Evolutionary conservation across 2,329 filamentous ascomycete genomes (phyloP), one percentile per base, ranked within the genome.

Genomic region (Verticillium albo-atrum): DNA sequence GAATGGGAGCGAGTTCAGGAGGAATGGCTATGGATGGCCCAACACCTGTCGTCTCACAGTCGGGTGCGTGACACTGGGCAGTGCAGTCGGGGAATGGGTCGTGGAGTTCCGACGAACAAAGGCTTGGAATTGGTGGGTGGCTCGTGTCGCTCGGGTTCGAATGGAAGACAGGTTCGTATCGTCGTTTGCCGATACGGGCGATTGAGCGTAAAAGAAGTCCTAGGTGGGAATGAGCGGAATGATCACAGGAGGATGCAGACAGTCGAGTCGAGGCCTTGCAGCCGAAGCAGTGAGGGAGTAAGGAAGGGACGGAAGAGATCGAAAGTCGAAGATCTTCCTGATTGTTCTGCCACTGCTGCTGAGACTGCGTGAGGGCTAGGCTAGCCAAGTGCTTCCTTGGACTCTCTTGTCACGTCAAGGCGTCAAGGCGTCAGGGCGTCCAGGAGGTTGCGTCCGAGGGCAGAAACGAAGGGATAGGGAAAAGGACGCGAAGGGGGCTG

Each of bases 11-110:
- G 37, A 10, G 23, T n/a, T 7, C 5, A 23, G 37, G 37, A 47
- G 20, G 54, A 25, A 12, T 47, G 42, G 26, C 25, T n/a, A 28
- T 15, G 25, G 50, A 59, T 23, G 60, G 42, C 60, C 54, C 57
- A 59, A 57, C 52, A 32, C 54, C 55, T 57, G 55, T 59, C 57
- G 62, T 64, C 61, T 61, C 62, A 57, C 59, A 59, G 57, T 57
- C 52, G 50, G 58, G 54, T 56, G 34, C 54, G 55, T 62, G 62
- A 63, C 56, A 62, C 61, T 61, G 62, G 62, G 62, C 62, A 56
- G 62, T 63, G 62, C 62, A 63, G 58, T 59, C 59, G 53, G 55
- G 53, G 51, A 55, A 1, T 10, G 7, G 2, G 42, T 47, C 9
- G 42, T 47, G n/a, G 42, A 47, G 20, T 47, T 47, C 42, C 7